Conservation (phyloP, 371 early-diverging fungal genomes). For the Mucor piriformis region DNA sequence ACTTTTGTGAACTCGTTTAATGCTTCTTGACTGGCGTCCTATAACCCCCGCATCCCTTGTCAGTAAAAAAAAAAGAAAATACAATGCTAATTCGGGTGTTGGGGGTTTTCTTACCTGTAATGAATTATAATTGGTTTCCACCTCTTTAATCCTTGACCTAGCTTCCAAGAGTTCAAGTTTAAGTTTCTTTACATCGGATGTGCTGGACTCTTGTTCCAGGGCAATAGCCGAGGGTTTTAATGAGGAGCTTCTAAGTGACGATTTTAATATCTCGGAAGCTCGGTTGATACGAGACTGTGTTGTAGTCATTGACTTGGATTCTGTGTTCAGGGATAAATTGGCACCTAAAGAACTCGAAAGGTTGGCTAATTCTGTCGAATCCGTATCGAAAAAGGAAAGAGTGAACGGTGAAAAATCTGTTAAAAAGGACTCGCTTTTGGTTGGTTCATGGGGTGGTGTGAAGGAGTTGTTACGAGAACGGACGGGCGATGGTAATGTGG, state of each 20-base stretch:
- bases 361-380: slow-evolving; percentile 24
- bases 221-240: neutral
- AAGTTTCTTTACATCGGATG: slow-evolving; percentile 4
- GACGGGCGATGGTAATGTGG: slow-evolving; percentile 19
- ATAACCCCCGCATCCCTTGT: no score
- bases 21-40: slow-evolving; percentile 29
- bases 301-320: neutral
- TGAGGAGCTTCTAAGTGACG: slow-evolving; percentile 21
- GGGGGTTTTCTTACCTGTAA: no score
- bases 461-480: slow-evolving; percentile 21
- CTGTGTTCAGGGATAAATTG: slow-evolving; percentile 3
- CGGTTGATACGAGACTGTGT: slow-evolving; percentile 15
- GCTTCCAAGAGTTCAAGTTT: slow-evolving; percentile 19
- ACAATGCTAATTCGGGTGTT: no score
- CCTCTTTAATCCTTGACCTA: slow-evolving; percentile 20
- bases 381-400: slow-evolving; percentile 24
- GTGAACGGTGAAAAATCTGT: slow-evolving; percentile 22
- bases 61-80: no score
- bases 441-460: neutral
- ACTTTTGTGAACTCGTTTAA: slow-evolving; percentile 30
- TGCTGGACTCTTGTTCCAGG: neutral
- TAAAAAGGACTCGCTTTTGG: slow-evolving; percentile 4
- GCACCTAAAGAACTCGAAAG: slow-evolving; percentile 25
- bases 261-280: slow-evolving; percentile 23
- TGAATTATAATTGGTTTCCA: slow-evolving; percentile 20